Conservation (phyloP, 768 basidiomycete genomes). For the Russula sp. region DNA sequence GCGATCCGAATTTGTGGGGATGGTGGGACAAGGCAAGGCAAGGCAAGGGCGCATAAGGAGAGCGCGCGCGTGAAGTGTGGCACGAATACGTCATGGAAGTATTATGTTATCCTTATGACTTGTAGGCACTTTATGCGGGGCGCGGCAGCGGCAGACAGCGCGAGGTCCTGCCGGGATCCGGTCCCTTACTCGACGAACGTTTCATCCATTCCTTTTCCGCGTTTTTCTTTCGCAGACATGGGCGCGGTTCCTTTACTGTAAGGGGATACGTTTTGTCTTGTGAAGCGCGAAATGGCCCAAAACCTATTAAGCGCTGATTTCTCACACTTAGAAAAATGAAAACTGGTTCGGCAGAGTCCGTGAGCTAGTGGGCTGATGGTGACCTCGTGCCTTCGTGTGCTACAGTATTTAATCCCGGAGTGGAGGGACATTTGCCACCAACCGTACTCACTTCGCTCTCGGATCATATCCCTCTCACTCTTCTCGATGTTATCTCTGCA, state of each 20-base stretch:
- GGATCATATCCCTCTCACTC: neutral
- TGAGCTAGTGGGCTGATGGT: neutral
- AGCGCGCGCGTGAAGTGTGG: neutral
- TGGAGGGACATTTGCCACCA: slow-evolving; percentile 15
- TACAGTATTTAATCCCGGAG: neutral
- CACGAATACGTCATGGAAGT: slow-evolving; percentile 4
- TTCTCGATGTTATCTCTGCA: slow-evolving; percentile 13
- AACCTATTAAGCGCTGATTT: neutral
- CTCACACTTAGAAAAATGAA: neutral
- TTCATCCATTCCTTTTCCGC: neutral
- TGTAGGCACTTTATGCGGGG: neutral
- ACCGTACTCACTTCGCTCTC: neutral
- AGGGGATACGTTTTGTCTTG: neutral
- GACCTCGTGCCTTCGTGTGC: neutral
- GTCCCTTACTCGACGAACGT: neutral
- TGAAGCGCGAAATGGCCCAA: neutral
- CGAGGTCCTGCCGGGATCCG: neutral
- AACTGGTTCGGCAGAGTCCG: slow-evolving; percentile 6
- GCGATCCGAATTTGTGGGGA: neutral
- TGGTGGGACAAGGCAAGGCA: neutral
- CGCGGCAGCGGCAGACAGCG: neutral
- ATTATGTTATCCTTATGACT: neutral
- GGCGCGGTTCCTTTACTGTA: too few species aligned
- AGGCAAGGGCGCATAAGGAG: neutral
- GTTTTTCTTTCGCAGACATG: neutral